Base-by-base conservation (phyloP, 768 basidiomycete genomes). In the Pleurotus pulmonarius region DNA sequence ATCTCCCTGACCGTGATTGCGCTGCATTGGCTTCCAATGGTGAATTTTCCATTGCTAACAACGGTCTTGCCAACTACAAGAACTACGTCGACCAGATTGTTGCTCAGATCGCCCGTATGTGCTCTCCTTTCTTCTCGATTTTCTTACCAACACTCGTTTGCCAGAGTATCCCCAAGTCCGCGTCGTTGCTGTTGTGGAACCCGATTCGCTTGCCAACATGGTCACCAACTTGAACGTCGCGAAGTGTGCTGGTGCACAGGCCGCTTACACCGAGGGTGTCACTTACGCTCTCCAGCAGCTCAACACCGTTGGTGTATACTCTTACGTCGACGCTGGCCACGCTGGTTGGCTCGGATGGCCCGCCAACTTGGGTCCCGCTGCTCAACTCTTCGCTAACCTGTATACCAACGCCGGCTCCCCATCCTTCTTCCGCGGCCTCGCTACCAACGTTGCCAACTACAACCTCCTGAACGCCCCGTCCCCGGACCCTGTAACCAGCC, bases 341-440 rank as follows among this genome's bases (percentile, higher is more conserved):
- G 82, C 80, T 58, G 83, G 83, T 49, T 86, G 84, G 84, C 76
- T 86, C 58, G 85, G 85, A 39, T 87, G 84, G 85, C 73, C 83
- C 57, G 82, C 84, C 45, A 86, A 86, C 73, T 68, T 85, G 66
- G 49, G 62, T 20, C 83, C 83, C 53, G 83, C 84, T 48, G 84
- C 83, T 39, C 70, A 76, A 60, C 71, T 85, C 58, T 86, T 83
- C 68, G 62, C 70, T 25, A 63, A 73, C 55, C 69, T 86, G 44
- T 84, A 73, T 70, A 70, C 70, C 61, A 67, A 61, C 59, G 83
- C 82, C 52, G 78, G 81, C n/a, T 77, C 75, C 11, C 82, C 83
- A 15, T 57, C 72, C 11, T 79, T 77, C 61, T 75, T 86, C 65
- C 79, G 82, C 58, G 84, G 85, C 53, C 72, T 86, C 58, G 84